Percentiles rank a stretch among this genome's conserved stretches.
Conservation (phyloP, 257 asterid genomes). For the Cruciata laevipes region DNA sequence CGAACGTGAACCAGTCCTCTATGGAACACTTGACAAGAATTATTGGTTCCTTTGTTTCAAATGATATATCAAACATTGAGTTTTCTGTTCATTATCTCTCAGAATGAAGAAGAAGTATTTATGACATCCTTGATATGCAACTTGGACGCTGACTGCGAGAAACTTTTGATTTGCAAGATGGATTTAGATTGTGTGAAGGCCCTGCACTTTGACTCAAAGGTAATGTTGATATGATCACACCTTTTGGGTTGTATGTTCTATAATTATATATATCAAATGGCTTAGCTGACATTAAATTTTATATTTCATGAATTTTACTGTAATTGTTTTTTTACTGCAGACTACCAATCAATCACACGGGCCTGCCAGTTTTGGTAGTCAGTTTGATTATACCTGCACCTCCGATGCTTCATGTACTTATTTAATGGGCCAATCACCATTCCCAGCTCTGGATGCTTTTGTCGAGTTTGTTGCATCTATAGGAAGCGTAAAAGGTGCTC, state of each 20-base stretch:
- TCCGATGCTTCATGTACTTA: constrained; percentile 61
- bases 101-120: constrained; percentile 74
- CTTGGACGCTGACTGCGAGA: constrained; percentile 60
- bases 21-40: not conserved
- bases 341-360: constrained; percentile 25
- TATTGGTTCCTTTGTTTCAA: not conserved
- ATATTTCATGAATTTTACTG: not conserved
- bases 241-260: constrained; percentile 1
- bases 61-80: not conserved
- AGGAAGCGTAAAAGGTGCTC: constrained; percentile 71
- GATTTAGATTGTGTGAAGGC: constrained; percentile 76
- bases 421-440: constrained; percentile 78
- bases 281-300: not conserved
- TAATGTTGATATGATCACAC: constrained; percentile 15
- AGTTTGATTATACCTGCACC: constrained; percentile 38
- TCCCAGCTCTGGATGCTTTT: constrained; percentile 70
- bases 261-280: too few species aligned
- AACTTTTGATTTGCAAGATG: constrained; percentile 88
- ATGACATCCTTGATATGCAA: constrained; percentile 91
- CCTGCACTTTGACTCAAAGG: constrained; percentile 86
- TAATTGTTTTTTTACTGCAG: constrained; percentile 32
- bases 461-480: constrained; percentile 58
- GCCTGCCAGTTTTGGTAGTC: constrained; percentile 27
- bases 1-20: not conserved
- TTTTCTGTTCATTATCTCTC: constrained; percentile 19